Percentiles rank a stretch among this genome's conserved stretches.
phyloP scores from a whole-genome alignment of 768 basidiomycete species.

The Tricholomella constricta region DNA sequence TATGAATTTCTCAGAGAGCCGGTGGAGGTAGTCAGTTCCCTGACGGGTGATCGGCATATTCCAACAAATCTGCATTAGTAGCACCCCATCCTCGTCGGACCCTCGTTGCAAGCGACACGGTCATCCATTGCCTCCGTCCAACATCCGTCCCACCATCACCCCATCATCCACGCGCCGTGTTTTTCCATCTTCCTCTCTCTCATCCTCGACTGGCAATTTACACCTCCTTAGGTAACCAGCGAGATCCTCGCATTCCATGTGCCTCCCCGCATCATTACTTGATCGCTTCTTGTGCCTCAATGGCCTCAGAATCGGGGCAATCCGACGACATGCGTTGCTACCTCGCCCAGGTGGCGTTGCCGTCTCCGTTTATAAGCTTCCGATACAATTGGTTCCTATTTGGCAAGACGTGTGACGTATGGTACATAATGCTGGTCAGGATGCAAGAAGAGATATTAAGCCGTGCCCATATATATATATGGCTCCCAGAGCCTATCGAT shows the following conservation, averaged over 20 bases:
- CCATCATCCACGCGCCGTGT: constrained; percentile 14
- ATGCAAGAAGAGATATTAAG: background rate
- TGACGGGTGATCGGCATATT: constrained; percentile 37
- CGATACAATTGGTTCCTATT: constrained; percentile 17
- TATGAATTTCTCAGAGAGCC: constrained; percentile 25
- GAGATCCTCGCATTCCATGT: constrained; percentile 20
- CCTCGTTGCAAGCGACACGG: constrained; percentile 38
- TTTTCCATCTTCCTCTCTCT: background rate
- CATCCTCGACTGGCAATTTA: constrained; percentile 10
- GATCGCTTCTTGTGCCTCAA: constrained; percentile 27
- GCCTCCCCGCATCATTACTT: constrained; percentile 21
- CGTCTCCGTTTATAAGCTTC: constrained; percentile 21
- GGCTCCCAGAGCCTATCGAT: background rate
- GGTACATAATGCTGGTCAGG: background rate
- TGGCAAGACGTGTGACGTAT: constrained; percentile 13
- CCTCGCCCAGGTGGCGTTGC: constrained; percentile 19
- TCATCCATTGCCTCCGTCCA: constrained; percentile 31
- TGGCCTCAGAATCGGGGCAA: constrained; percentile 6
- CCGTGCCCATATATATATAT: background rate
- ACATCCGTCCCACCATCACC: constrained; percentile 16
- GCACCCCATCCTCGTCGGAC: constrained; percentile 43
- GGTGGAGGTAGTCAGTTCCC: constrained; percentile 25
- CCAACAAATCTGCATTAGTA: constrained; percentile 26
- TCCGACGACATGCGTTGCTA: constrained; percentile 17
- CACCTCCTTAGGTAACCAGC: constrained; percentile 17